A percentile compares a stretch with the other conserved stretches of the same genome.
Conservation (phyloP, 2,329 filamentous ascomycete species). For the Fusarium sororula region DNA sequence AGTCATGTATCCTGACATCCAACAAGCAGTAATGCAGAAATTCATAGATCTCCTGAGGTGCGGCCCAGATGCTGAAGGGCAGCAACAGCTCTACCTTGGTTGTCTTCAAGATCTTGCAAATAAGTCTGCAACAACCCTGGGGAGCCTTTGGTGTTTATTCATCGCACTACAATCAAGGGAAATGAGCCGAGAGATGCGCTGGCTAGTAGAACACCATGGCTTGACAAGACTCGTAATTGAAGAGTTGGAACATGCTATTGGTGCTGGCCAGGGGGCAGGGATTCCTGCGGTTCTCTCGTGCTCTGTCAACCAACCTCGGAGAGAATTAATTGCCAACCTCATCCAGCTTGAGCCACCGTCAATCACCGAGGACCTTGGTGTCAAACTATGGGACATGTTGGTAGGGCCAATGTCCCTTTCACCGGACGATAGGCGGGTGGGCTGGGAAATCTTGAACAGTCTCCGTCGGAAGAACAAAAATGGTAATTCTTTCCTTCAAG, state of each 20-base stretch:
- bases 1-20: constrained; percentile 68
- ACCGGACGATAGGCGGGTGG: constrained; percentile 68
- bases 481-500: constrained; percentile 64
- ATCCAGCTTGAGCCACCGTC: constrained; percentile 69
- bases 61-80: constrained; percentile 64
- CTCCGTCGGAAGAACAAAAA: constrained; percentile 52
- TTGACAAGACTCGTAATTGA: constrained; percentile 69
- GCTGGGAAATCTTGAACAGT: constrained; percentile 73
- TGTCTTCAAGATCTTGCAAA: constrained; percentile 75
- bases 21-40: constrained; percentile 69
- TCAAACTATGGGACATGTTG: constrained; percentile 75
- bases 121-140: constrained; percentile 71
- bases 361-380: constrained; percentile 69
- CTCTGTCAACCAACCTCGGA: constrained; percentile 61
- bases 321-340: constrained; percentile 66
- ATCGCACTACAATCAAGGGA: constrained; percentile 56
- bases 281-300: constrained; percentile 58
- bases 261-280: constrained; percentile 45
- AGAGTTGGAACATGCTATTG: constrained; percentile 68
- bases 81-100: constrained; percentile 68
- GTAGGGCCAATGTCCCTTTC: constrained; percentile 71
- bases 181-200: constrained; percentile 60
- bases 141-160: constrained; percentile 74
- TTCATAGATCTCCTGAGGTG: constrained; percentile 67
- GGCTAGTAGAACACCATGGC: constrained; percentile 68